These are phyloP conservation scores for Mrakia blollopis DNA, from an alignment of 768 basidiomycete genomes.

Conservation along the genomic window DNA sequence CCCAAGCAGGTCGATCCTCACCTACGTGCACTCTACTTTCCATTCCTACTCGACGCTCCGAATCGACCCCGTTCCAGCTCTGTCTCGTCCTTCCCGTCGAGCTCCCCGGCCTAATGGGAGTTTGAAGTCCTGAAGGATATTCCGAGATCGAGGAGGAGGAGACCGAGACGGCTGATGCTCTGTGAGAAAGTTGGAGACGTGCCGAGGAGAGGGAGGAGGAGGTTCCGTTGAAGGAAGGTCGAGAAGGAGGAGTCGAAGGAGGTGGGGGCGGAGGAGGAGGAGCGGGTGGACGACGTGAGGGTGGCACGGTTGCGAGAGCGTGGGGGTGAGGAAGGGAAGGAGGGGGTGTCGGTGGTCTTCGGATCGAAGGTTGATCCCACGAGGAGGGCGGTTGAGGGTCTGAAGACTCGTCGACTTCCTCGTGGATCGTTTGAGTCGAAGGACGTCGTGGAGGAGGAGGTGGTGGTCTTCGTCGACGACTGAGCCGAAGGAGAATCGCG, in stretches of 20 bases:
- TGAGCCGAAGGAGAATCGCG: neutral
- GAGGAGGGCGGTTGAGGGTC: neutral
- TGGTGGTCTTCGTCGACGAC: neutral
- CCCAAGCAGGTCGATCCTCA: constrained; percentile 2
- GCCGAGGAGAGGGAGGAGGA: neutral
- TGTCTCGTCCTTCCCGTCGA: constrained; percentile 1
- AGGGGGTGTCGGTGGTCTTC: neutral
- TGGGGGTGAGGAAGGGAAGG: neutral
- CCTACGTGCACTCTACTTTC: neutral
- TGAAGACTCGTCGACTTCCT: neutral
- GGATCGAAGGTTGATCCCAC: neutral
- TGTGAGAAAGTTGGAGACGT: neutral
- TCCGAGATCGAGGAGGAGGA: constrained; percentile 2
- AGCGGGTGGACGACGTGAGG: neutral
- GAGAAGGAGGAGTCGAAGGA: neutral
- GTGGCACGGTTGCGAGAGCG: neutral
- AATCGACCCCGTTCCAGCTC: neutral
- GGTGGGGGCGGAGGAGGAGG: neutral
- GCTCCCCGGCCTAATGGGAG: neutral
- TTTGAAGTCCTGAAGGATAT: neutral
- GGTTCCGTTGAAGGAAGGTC: neutral
- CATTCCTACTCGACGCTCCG: neutral
- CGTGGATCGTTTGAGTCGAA: neutral
- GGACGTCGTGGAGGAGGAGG: neutral
- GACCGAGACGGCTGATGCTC: neutral